Base-by-base conservation (phyloP, 164 flowering plant genomes). In the Nymphaea colorata region DNA sequence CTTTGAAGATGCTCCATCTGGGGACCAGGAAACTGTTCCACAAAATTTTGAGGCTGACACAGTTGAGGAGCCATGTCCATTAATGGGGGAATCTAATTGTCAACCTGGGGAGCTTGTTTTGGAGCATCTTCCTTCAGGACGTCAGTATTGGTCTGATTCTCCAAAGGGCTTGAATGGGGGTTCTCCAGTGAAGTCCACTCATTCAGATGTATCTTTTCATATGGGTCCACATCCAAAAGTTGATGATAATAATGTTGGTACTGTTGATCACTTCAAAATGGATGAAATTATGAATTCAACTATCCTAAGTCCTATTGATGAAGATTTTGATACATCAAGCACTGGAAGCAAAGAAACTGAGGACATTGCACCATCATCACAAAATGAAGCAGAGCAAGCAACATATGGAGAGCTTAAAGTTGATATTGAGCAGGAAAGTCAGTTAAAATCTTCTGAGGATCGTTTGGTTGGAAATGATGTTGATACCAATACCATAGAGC, bases 91-190 rank as follows among this genome's bases (percentile, higher is more conserved):
- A 17, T 64, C 78, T 11, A 18, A 72, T 61, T 69, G 68, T 66
- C 64, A 73, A 15, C 41, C 41, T 7, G 61, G 77, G 61, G 62
- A 71, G 43, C 70, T 88, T 61, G 69, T 79, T 44, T 70, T 86
- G 61, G 98, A 92, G 57, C 82, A 80, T 72, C 67, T 84, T 63
- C 88, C 94, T 60, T 90, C 96, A 12, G 96, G 99, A 59, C 81
- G 88, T 6, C 86, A 68, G 71, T 87, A 82, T 67, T 91, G 96
- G 96, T 82, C 81, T 11, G 90, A 86, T 72, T 86, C 91, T 10
- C 88, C 92, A 45, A 89, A 76, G 79, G 79, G 57, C 41, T 16
- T 51, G 25, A 79, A 76, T 73, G 81, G 73, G 62, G 68, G 65
- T 69, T 86, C 90, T 65, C 93, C 88, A 16, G 41, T 67, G n/a